Evolutionary conservation across 805 yeast genomes (phyloP), one percentile per base, ranked within the genome.

Genomic region (Ogataea nakhonphanomensis): DNA sequence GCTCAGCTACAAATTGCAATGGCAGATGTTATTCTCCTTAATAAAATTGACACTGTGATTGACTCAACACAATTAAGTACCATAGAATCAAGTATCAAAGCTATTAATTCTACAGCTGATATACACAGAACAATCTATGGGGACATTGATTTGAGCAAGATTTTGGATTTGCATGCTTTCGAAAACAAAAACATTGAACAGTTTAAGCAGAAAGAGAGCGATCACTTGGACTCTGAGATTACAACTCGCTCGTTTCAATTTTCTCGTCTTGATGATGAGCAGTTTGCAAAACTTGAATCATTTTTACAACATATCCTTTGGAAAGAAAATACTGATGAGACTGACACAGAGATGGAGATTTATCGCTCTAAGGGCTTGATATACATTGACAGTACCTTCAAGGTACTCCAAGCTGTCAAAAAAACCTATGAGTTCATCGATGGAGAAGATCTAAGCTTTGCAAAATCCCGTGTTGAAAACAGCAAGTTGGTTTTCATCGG

Each of bases 1-100:
- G 97, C 98, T 0, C 89, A 84, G 57, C 68, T 87, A 24, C 99
- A 93, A 64, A 74, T 93, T 14, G 95, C 96, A 0, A 66, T 89
- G 57, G 96, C 97, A 0, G 99, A 93, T 60, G 78, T 78, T 5
- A 70, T 93, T 0, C 54, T 93, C 8, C 48, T 93, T 44, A 93
- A 93, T 64, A 93, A 93, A 60, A 61, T 76, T 30, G 99, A 93
- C 54, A 70, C 61, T 12, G 48, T 76, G 3, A 59, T 65, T 7
- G 44, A 49, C 1, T 48, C 50, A 1, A 50, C 48, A 0, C 48
- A 48, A 4, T 48, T 55, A 7, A 54, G 66, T 8, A 35, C 45
- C 7, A 38, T 70, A 1, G 53, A 54, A 0, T 51, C 46, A 2
- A 65, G 73, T 26, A 60, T 87, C 2, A 54, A 54, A 13, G 53